Evolutionary conservation across 2,329 filamentous ascomycete genomes (phyloP).

Genomic region (Microsporum ferrugineum): DNA sequence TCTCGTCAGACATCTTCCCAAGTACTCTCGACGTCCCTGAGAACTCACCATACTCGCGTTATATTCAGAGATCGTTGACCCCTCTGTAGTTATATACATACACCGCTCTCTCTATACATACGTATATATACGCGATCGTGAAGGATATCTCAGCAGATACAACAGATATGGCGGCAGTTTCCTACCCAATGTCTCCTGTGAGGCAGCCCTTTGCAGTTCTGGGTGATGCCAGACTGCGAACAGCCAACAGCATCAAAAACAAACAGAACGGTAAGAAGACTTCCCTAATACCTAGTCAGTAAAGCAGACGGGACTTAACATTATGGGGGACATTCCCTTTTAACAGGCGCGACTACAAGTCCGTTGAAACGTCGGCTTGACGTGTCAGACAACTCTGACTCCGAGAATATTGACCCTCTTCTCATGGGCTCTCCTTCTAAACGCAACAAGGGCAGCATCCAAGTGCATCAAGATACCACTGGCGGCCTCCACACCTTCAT

Average conservation of each 20-base stretch:
- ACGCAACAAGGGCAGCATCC: slow-evolving; percentile 26
- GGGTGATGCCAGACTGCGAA: slow-evolving; percentile 21
- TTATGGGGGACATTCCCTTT: too few relatives aligned
- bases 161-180: slow-evolving; percentile 20
- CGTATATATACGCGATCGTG: background rate
- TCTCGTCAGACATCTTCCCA: background rate
- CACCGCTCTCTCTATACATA: background rate
- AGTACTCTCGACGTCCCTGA: too few relatives aligned
- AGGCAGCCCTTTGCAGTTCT: slow-evolving; percentile 25
- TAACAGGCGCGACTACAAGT: slow-evolving; percentile 20
- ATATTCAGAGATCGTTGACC: too few relatives aligned
- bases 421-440: slow-evolving; percentile 40
- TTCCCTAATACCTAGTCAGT: background rate
- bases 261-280: slow-evolving; percentile 28
- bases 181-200: slow-evolving; percentile 17
- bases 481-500: background rate
- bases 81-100: background rate
- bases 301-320: background rate
- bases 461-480: background rate
- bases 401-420: slow-evolving; percentile 49
- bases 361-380: slow-evolving; percentile 39
- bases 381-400: slow-evolving; percentile 38
- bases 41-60: too few relatives aligned
- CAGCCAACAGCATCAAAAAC: slow-evolving; percentile 25
- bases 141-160: background rate